phyloP scores from a whole-genome alignment of 2,329 filamentous ascomycete genomes.

The Xylogone sp. region DNA sequence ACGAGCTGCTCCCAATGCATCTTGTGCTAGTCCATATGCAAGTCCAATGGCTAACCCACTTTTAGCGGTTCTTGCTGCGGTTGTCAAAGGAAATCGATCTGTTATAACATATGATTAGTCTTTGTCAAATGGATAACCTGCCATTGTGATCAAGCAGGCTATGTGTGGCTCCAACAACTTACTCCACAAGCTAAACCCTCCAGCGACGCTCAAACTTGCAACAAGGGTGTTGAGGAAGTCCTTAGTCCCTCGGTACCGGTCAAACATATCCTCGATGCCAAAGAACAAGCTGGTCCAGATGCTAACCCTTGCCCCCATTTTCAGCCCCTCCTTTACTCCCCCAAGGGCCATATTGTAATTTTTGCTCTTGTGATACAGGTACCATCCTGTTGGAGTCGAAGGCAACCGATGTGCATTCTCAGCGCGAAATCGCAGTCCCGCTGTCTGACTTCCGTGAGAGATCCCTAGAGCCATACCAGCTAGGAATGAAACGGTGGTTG shows the following conservation, averaged over 20 bases:
- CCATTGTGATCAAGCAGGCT: not conserved
- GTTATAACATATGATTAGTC: conserved; percentile 10
- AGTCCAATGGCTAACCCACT: conserved; percentile 76
- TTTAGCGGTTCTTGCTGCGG: conserved; percentile 73
- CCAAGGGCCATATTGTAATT: conserved; percentile 84
- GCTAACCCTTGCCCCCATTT: conserved; percentile 67
- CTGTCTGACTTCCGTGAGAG: conserved; percentile 67
- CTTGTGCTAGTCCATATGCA: conserved; percentile 77
- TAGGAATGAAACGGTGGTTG: conserved; percentile 58
- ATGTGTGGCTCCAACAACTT: conserved; percentile 32
- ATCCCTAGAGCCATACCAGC: conserved; percentile 70
- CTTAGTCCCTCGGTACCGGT: conserved; percentile 63
- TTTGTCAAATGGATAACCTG: conserved; percentile 6
- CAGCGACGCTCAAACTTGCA: conserved; percentile 80
- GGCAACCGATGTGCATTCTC: conserved; percentile 96
- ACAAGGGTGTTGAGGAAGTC: conserved; percentile 80
- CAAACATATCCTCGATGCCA: conserved; percentile 79
- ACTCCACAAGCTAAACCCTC: conserved; percentile 85
- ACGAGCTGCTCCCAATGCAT: conserved; percentile 63
- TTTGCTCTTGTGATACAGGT: conserved; percentile 97
- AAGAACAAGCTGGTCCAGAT: conserved; percentile 76
- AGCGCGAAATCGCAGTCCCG: conserved; percentile 82
- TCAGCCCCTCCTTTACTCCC: conserved; percentile 73
- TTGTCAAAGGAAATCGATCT: conserved; percentile 78
- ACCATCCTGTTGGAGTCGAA: conserved; percentile 81